These are phyloP conservation scores for Tricholoma matsutake DNA, from an alignment of 768 basidiomycete species.

Conservation along the genomic window DNA sequence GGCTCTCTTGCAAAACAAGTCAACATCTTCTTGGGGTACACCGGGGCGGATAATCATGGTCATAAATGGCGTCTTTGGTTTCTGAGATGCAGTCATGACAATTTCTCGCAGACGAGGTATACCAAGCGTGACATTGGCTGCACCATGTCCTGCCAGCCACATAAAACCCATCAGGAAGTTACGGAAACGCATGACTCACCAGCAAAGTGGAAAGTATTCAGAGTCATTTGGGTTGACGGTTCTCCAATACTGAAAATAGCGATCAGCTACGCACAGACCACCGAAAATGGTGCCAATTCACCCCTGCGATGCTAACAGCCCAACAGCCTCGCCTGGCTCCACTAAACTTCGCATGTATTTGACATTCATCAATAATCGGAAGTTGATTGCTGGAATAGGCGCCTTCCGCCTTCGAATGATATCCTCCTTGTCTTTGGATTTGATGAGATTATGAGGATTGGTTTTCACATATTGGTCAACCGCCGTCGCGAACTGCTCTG, in stretches of 20 bases:
- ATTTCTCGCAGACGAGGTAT: slow-evolving; percentile 98
- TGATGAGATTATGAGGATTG: slow-evolving; percentile 55
- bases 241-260: slow-evolving; percentile 78
- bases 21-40: slow-evolving; percentile 52
- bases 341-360: slow-evolving; percentile 93
- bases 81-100: slow-evolving; percentile 96
- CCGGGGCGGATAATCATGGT: slow-evolving; percentile 65
- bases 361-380: slow-evolving; percentile 82
- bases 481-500: slow-evolving; percentile 84
- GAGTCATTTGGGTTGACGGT: slow-evolving; percentile 99
- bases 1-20: slow-evolving; percentile 84
- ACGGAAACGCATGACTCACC: slow-evolving; percentile 44
- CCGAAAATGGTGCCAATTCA: slow-evolving; percentile 32
- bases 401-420: slow-evolving; percentile 42
- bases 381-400: slow-evolving; percentile 51
- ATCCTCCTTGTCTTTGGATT: slow-evolving; percentile 32
- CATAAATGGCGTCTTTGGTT: slow-evolving; percentile 98
- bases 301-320: slow-evolving; percentile 96
- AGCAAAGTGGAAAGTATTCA: slow-evolving; percentile 99
- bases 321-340: slow-evolving; percentile 98
- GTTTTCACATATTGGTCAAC: slow-evolving; percentile 75
- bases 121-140: slow-evolving; percentile 98
- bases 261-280: not conserved
- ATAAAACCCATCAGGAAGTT: not conserved
- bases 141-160: slow-evolving; percentile 76